Percentiles rank a stretch among this genome's conserved stretches.
Conservation (phyloP, 108 stramenopile genomes). For the Conticribra weissflogii region DNA sequence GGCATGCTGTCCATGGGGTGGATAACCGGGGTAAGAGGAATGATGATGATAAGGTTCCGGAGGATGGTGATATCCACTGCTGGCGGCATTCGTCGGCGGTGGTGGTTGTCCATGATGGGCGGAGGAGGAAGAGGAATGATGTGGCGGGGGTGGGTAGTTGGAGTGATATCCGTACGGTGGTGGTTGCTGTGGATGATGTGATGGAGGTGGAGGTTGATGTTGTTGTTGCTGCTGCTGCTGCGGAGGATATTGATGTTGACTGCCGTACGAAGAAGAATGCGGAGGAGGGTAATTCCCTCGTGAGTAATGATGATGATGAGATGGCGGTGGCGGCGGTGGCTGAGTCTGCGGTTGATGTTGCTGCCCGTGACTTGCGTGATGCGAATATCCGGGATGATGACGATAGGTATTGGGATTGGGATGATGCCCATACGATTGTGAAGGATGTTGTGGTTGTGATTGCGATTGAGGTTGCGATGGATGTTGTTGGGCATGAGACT, state of each 20-base stretch:
- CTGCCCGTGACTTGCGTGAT: too few relatives aligned
- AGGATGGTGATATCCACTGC: neutral
- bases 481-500: too few relatives aligned
- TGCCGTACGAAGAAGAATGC: neutral
- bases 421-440: too few relatives aligned
- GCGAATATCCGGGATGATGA: too few relatives aligned
- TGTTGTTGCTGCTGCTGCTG: neutral
- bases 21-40: neutral
- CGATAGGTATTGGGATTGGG: too few relatives aligned
- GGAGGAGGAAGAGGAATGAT: neutral
- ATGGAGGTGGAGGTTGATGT: neutral
- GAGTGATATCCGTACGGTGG: neutral
- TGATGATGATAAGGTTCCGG: neutral
- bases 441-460: too few relatives aligned
- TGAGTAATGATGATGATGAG: neutral
- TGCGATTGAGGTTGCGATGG: too few relatives aligned
- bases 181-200: neutral
- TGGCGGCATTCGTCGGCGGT: too few relatives aligned
- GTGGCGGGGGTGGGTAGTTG: neutral
- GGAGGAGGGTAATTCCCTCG: neutral
- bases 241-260: neutral
- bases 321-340: neutral
- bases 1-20: neutral
- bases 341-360: too few relatives aligned
- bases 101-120: too few relatives aligned